Percentiles rank a stretch among this genome's conserved stretches.
Evolutionary conservation across 2,329 filamentous ascomycete species (phyloP).

Genomic region (Neophaeococcomyces aloes): DNA sequence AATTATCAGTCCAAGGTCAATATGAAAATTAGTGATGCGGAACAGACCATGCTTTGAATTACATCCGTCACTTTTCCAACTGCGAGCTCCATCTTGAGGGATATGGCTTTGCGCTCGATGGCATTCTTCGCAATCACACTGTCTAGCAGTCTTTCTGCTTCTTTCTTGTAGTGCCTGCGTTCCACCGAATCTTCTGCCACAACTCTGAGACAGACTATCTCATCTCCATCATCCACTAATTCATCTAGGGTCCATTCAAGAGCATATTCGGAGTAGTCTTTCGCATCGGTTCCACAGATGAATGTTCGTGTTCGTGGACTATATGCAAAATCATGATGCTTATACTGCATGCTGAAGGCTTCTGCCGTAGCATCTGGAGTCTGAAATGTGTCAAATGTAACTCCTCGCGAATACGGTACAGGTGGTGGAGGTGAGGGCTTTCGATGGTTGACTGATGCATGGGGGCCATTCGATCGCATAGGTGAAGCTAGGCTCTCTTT

Average conservation of each 20-base stretch:
- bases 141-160: conserved; percentile 64
- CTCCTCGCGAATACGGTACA: conserved; percentile 55
- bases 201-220: conserved; percentile 81
- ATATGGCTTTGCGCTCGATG: conserved; percentile 67
- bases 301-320: conserved; percentile 76
- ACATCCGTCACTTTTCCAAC: conserved; percentile 83
- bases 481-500: conserved; percentile 16
- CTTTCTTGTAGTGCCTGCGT: conserved; percentile 60
- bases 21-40: conserved; percentile 6
- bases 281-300: conserved; percentile 81
- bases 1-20: conserved; percentile 12
- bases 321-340: conserved; percentile 76
- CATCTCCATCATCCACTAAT: conserved; percentile 84
- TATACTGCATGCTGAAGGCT: conserved; percentile 72
- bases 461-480: conserved; percentile 10
- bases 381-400: conserved; percentile 65
- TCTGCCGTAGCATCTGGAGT: conserved; percentile 57
- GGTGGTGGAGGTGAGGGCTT: conserved; percentile 30
- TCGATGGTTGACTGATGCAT: conserved; percentile 15
- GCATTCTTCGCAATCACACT: conserved; percentile 70
- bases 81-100: conserved; percentile 73
- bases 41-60: conserved; percentile 72
- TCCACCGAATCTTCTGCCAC: conserved; percentile 51
- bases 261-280: conserved; percentile 84
- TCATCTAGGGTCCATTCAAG: conserved; percentile 88